Conservation (phyloP, 208 protist species). For the Dictyostelium gargantuum region DNA sequence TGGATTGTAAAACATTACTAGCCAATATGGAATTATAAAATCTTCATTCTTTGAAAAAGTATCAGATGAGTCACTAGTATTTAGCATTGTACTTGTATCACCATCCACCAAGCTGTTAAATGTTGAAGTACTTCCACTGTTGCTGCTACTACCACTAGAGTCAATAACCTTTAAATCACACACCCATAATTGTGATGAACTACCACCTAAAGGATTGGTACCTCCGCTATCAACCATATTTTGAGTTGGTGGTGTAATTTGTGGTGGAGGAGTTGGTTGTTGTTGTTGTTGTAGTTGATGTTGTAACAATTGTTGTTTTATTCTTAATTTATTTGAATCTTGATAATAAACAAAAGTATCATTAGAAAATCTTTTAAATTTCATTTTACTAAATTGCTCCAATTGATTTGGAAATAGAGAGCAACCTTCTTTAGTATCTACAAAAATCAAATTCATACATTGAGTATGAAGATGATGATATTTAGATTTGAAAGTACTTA, state of each 20-base stretch:
- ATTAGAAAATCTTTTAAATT: slow-evolving; percentile 12
- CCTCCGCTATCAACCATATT: background rate
- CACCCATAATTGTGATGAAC: slow-evolving; percentile 8
- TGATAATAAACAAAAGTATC: background rate
- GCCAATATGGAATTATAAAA: slow-evolving; percentile 49
- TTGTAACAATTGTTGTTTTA: background rate
- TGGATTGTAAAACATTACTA: slow-evolving; percentile 22
- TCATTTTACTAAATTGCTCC: background rate
- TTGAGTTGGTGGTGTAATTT: background rate
- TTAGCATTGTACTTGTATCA: background rate
- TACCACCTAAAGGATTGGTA: background rate
- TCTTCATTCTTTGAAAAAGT: background rate
- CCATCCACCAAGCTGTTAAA: background rate
- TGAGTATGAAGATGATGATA: slow-evolving; percentile 33
- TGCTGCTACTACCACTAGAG: background rate
- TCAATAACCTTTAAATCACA: background rate
- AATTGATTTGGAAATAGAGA: background rate
- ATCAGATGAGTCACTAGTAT: background rate
- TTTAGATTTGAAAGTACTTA: background rate
- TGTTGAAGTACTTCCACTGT: background rate
- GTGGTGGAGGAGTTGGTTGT: background rate
- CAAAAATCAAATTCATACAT: slow-evolving; percentile 1
- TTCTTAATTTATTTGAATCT: background rate
- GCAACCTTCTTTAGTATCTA: slow-evolving; percentile 20
- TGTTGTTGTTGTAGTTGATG: background rate